Evolutionary conservation across 2,329 filamentous ascomycete genomes (phyloP).

Genomic region (Mollisiaceae sp.): DNA sequence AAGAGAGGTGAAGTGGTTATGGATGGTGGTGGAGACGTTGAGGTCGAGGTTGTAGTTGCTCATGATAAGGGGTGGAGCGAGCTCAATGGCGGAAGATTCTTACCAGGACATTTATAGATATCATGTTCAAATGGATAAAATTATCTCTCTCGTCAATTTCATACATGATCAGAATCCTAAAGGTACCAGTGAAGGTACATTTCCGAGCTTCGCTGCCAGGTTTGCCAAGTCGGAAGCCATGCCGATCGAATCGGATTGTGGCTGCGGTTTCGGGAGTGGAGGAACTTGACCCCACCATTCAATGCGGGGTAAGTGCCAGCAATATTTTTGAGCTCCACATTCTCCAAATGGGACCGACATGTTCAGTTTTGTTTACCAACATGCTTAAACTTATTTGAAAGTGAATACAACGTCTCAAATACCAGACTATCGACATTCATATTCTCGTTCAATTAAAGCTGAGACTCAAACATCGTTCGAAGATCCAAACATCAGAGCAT

Average conservation of each 20-base stretch:
- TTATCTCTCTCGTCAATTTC: background rate
- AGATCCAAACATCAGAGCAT: background rate
- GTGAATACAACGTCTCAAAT: background rate
- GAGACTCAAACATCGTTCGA: too few species aligned
- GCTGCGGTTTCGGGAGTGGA: background rate
- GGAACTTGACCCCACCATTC: background rate
- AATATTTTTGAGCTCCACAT: background rate
- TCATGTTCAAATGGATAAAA: background rate
- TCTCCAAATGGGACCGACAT: conserved; percentile 1
- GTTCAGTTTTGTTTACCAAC: background rate
- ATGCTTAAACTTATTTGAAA: background rate
- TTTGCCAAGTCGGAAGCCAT: conserved; percentile 1
- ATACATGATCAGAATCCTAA: background rate
- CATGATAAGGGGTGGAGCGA: conserved; percentile 56
- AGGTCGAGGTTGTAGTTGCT: conserved; percentile 56
- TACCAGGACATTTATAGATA: conserved; percentile 22
- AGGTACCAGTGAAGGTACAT: too few species aligned
- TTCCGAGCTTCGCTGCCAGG: background rate
- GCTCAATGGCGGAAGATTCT: conserved; percentile 44
- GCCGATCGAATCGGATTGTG: background rate
- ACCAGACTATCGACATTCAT: too few species aligned
- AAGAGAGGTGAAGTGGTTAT: conserved; percentile 29
- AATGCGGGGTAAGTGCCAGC: background rate
- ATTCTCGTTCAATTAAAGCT: too few species aligned
- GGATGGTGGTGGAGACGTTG: conserved; percentile 18